These are phyloP conservation scores for Lepiota brunneoincarnata DNA, from an alignment of 768 basidiomycete genomes.

Conservation along the genomic window DNA sequence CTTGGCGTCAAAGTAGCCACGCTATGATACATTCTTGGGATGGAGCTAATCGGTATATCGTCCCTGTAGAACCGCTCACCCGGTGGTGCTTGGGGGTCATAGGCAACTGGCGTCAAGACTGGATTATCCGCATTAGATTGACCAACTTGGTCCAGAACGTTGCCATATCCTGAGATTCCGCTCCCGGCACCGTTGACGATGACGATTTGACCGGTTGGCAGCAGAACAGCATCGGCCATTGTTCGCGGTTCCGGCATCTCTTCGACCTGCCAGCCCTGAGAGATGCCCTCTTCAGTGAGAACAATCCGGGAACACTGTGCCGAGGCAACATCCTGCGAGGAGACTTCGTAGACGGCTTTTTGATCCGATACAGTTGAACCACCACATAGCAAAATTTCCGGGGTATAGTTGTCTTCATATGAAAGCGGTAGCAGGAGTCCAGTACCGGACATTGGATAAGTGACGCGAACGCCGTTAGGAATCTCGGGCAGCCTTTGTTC, in stretches of 20 bases:
- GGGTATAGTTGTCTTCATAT: constrained; percentile 56
- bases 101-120: constrained; percentile 65
- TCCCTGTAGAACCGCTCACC: constrained; percentile 57
- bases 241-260: constrained; percentile 69
- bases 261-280: constrained; percentile 71
- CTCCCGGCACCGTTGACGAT: constrained; percentile 75
- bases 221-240: constrained; percentile 80
- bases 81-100: constrained; percentile 50
- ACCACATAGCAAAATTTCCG: constrained; percentile 76
- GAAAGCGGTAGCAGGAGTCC: constrained; percentile 71
- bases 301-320: constrained; percentile 70
- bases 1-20: constrained; percentile 74
- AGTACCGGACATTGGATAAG: constrained; percentile 81
- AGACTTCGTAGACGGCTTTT: constrained; percentile 57
- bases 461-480: constrained; percentile 77
- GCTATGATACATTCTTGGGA: constrained; percentile 82
- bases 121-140: constrained; percentile 78
- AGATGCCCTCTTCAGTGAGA: constrained; percentile 62
- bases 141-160: constrained; percentile 67
- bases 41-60: constrained; percentile 55
- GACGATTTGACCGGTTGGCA: constrained; percentile 72
- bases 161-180: constrained; percentile 79
- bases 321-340: constrained; percentile 72
- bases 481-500: constrained; percentile 63
- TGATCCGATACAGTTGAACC: constrained; percentile 67